A percentile compares a stretch with the other conserved stretches of the same genome.
Conservation (phyloP, 2,329 filamentous ascomycete genomes). For the Drechmeria coniospora region DNA sequence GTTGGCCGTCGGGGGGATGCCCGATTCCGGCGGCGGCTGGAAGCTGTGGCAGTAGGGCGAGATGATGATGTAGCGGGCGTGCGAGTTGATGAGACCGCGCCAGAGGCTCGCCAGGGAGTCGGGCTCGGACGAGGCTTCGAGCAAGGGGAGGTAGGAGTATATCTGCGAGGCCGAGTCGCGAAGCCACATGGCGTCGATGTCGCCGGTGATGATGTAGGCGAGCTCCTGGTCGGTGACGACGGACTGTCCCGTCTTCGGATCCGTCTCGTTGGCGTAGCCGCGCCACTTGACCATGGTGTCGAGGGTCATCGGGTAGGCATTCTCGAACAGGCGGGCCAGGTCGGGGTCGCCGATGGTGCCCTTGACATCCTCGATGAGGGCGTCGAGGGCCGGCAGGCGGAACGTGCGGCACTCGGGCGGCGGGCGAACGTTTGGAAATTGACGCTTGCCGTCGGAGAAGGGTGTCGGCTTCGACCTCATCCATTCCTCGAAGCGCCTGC, state of each 20-base stretch:
- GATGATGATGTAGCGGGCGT: background rate
- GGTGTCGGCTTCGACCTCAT: background rate
- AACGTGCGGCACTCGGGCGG: constrained; percentile 1
- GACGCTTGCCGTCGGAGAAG: background rate
- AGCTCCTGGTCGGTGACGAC: background rate
- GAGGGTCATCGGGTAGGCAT: constrained; percentile 1
- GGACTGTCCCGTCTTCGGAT: background rate
- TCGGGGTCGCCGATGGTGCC: background rate
- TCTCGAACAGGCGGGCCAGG: background rate
- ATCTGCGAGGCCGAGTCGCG: constrained; percentile 1
- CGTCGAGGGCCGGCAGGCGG: background rate
- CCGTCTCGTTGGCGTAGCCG: background rate
- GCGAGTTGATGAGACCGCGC: background rate
- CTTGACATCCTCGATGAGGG: background rate
- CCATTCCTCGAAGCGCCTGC: background rate
- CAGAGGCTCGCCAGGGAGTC: background rate
- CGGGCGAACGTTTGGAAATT: constrained; percentile 1
- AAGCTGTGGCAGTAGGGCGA: background rate
- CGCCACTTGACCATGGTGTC: constrained; percentile 1
- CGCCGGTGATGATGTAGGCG: background rate
- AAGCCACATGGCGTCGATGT: constrained; percentile 1
- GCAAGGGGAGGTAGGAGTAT: background rate
- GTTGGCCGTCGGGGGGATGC: background rate
- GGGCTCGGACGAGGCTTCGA: background rate
- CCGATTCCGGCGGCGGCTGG: background rate